A percentile compares a stretch with the other conserved stretches of the same genome.
These are phyloP conservation scores for Pogostemon cablin DNA, from an alignment of 257 asterid species.

Conservation along the genomic window DNA sequence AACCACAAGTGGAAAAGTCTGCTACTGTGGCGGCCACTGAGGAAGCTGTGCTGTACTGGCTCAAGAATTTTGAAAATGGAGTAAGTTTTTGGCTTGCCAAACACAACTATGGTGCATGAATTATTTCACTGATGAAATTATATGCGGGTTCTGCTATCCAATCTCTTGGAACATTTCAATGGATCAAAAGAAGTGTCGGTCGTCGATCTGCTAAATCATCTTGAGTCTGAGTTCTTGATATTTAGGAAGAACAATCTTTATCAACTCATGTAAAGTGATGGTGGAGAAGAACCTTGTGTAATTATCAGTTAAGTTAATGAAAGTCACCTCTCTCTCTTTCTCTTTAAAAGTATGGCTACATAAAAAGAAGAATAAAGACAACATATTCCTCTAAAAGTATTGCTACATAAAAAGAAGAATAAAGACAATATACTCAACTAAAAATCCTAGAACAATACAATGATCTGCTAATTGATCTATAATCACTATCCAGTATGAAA, in stretches of 20 bases:
- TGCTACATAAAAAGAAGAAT: no score
- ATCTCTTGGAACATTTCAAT: constrained; percentile 64
- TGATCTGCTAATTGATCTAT: not conserved
- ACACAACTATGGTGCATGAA: constrained; percentile 2
- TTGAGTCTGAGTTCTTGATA: constrained; percentile 77
- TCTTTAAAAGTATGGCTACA: no score
- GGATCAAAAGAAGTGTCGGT: constrained; percentile 63
- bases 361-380: no score
- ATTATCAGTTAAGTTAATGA: constrained; percentile 20
- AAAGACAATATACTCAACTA: no score
- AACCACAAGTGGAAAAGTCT: constrained; percentile 33
- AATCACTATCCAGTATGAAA: no score
- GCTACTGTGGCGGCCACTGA: constrained; percentile 51
- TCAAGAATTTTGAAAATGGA: constrained; percentile 66
- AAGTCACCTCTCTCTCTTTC: not conserved
- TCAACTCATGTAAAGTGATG: constrained; percentile 53
- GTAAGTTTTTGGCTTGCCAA: constrained; percentile 45
- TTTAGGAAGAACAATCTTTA: constrained; percentile 62
- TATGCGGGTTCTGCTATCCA: constrained; percentile 62
- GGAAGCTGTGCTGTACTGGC: constrained; percentile 56
- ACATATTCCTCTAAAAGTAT: no score
- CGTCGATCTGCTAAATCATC: constrained; percentile 48
- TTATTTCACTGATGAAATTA: constrained; percentile 6
- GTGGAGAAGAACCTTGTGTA: constrained; percentile 31
- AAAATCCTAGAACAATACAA: not conserved